phyloP scores from a whole-genome alignment of 192 early-diverging fungal species.

The Coemansia sp. region DNA sequence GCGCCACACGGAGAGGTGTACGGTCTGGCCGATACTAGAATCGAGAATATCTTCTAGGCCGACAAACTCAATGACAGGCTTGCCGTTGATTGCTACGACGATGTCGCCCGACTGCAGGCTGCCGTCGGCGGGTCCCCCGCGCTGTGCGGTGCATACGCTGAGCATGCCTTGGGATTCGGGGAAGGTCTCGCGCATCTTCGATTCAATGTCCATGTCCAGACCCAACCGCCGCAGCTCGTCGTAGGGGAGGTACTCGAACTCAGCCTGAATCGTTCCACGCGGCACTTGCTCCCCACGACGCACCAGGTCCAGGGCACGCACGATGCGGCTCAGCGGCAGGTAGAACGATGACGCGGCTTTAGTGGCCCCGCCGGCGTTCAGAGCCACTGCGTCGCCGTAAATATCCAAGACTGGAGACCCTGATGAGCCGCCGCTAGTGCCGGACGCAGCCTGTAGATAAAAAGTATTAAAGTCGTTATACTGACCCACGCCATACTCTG shows the following conservation, averaged over 20 bases:
- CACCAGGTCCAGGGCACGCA: constrained; percentile 65
- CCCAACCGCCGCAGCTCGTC: constrained; percentile 77
- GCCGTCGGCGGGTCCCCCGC: constrained; percentile 71
- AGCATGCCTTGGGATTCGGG: constrained; percentile 76
- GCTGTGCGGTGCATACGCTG: constrained; percentile 62
- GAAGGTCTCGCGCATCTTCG: constrained; percentile 64
- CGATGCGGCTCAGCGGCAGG: constrained; percentile 73
- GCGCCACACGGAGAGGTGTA: constrained; percentile 64
- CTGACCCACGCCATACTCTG: constrained; percentile 73
- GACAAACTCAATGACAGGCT: constrained; percentile 69
- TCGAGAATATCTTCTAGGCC: constrained; percentile 64
- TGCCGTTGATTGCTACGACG: constrained; percentile 63
- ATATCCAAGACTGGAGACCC: constrained; percentile 84
- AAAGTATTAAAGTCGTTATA: constrained; percentile 88
- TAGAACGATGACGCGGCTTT: constrained; percentile 73
- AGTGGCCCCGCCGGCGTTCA: constrained; percentile 70
- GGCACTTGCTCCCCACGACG: constrained; percentile 61
- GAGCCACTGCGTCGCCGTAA: constrained; percentile 76
- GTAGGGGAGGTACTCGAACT: constrained; percentile 74
- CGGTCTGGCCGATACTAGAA: constrained; percentile 53
- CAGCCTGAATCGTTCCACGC: constrained; percentile 77
- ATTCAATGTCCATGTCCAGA: constrained; percentile 65
- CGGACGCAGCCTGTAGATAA: constrained; percentile 78
- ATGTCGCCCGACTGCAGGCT: constrained; percentile 73
- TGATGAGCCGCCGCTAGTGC: constrained; percentile 77